These are phyloP conservation scores for Syncephalastrum contaminatum DNA, from an alignment of 371 early-diverging fungal species.

Conservation along the genomic window DNA sequence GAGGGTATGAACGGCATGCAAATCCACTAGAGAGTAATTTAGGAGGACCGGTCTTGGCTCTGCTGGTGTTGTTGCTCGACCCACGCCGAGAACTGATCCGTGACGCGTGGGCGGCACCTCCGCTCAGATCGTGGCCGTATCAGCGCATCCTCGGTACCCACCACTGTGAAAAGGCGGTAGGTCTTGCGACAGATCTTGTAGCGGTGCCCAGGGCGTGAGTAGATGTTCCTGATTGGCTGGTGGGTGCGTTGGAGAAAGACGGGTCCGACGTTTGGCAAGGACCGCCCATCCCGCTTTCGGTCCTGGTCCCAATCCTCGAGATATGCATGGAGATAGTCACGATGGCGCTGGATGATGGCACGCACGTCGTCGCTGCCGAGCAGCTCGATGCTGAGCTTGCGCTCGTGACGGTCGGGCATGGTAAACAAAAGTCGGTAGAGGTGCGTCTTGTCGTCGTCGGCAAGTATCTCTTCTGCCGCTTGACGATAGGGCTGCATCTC, in stretches of 20 bases:
- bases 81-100: too few relatives aligned
- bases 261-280: not conserved
- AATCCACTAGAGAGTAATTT: too few relatives aligned
- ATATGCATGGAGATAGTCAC: not conserved
- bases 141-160: slow-evolving; percentile 36
- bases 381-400: slow-evolving; percentile 4
- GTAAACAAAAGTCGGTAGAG: slow-evolving; percentile 64
- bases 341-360: not conserved
- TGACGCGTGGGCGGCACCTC: too few relatives aligned
- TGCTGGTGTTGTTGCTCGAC: too few relatives aligned
- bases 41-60: too few relatives aligned
- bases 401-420: slow-evolving; percentile 42
- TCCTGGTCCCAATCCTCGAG: not conserved
- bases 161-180: slow-evolving; percentile 45
- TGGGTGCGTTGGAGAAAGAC: slow-evolving; percentile 1
- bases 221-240: not conserved
- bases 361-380: slow-evolving; percentile 5
- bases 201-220: slow-evolving; percentile 20
- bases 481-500: slow-evolving; percentile 55
- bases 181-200: slow-evolving; percentile 47
- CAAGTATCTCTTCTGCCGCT: slow-evolving; percentile 67
- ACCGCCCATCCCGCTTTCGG: not conserved
- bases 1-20: too few relatives aligned
- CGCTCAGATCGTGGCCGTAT: too few relatives aligned
- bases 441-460: slow-evolving; percentile 57